Base-by-base conservation (phyloP, 495 filamentous ascomycete species). In the Annulohypoxylon bovei region DNA sequence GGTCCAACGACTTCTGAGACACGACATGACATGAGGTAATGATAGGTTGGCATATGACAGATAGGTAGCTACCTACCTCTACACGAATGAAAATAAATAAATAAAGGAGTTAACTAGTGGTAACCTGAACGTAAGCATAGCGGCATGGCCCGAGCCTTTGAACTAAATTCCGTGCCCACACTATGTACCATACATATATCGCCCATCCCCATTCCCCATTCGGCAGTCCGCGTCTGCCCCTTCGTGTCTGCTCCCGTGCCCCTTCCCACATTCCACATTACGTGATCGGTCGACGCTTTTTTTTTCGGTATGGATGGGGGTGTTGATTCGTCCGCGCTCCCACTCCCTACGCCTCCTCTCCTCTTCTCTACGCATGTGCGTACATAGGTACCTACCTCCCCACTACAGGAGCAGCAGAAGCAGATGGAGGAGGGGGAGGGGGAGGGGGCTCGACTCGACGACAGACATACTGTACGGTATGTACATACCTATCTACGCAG, bases 231-330 rank as follows among this genome's bases (percentile, higher is more conserved):
- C 56, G 42, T 5, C 18, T 5, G 40, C 60, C 2, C 18, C 30
- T 62, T 18, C 20, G 49, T 23, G 47, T 30, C 27, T 27, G 49
- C 28, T 20, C 49, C 16, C 27, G 25, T 53, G 27, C 49, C 9
- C 23, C 27, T 30, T 4, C 50, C 6, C 14, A n/a, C 28, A n/a
- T 39, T 20, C 53, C 20, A 7, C 11, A 56, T 70, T 70, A 70
- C 67, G 67, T 70, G 67, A 70, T 62, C 62, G 25, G 18, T 23
- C 30, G 25, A 27, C 18, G 11, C 4, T 33, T 20, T 62, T 37
- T 46, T 67, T 68, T 64, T 72, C 70, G 68, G 64, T 71, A 54
- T 52, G 57, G 16, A 53, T 40, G 61, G 67, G 56, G 28, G 6
- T 2, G 3, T 54, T 70, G 67, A 70, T 70, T 70, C 67, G 67